Base-by-base conservation (phyloP, 768 basidiomycete species). In the Macrocybe gigantea region DNA sequence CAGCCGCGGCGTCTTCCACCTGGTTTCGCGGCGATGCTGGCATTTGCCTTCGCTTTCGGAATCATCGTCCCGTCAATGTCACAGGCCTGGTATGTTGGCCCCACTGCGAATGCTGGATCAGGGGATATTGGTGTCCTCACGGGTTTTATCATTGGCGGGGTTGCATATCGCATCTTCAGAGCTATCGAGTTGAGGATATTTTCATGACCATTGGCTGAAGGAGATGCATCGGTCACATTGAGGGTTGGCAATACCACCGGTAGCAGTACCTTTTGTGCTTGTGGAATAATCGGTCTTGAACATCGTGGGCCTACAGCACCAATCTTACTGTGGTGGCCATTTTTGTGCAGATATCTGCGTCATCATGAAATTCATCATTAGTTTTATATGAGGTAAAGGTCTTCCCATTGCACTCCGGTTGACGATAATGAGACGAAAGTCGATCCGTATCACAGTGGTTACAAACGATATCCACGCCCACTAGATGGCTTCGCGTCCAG, bases 111-210 rank as follows among this genome's bases (percentile, higher is more conserved):
- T 33, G 65, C 57, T 6, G 68, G 67, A 6, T 71, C 82, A 8
- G 88, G 88, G 2, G 88, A 90, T 61, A 79, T 90, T 45, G 88
- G 84, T 2, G 75, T 90, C 35, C 71, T 85, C 49, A 62, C 81
- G 11, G 83, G 83, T 0, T 78, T 83, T 45, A 59, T 64, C 5
- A 62, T 73, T 6, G 72, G 77, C 0, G 66, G 60, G 9, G 12
- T 77, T 34, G 53, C 77, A 34, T 88, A 85, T 60, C 5, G 32
- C 3, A 10, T 33, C 8, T 32, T n/a, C 32, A 32, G 42, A 31
- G 22, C 11, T 12, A 9, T 44, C 8, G 42, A 44, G 42, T 33
- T 33, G 32, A 44, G 31, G 42, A 13, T 44, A 5, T 22, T 22
- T 22, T 22, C 22, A 22, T 22, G 4, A 22, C 22, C 22, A 22